These are phyloP conservation scores for Zancudomyces culisetae DNA, from an alignment of 371 early-diverging fungal species.

Conservation along the genomic window DNA sequence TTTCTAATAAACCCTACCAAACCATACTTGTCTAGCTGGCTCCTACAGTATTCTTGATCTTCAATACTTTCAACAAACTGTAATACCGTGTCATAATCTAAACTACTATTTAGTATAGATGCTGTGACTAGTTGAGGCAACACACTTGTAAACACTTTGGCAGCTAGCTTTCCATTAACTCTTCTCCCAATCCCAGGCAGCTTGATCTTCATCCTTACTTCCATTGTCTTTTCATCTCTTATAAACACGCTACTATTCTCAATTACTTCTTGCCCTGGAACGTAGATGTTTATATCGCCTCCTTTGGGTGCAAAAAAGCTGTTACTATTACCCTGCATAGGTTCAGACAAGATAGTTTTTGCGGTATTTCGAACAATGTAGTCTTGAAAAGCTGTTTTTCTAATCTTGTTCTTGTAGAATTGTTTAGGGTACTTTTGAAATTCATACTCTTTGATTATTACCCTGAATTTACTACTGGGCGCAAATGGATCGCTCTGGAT, in stretches of 20 bases:
- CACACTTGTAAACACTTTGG: constrained; percentile 12
- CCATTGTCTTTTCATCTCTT: constrained; percentile 6
- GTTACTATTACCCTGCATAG: constrained; percentile 2
- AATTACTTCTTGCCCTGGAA: constrained; percentile 26
- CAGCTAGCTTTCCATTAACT: constrained; percentile 17
- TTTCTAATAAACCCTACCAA: constrained; percentile 27
- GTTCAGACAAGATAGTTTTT: neutral
- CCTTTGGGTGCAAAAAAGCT: constrained; percentile 19
- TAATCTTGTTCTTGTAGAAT: constrained; percentile 6
- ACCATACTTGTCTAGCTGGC: constrained; percentile 5
- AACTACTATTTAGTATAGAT: constrained; percentile 7
- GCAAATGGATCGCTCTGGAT: constrained; percentile 30
- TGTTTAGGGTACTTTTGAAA: constrained; percentile 15
- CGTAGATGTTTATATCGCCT: constrained; percentile 15
- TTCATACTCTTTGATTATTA: constrained; percentile 11
- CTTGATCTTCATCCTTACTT: constrained; percentile 7
- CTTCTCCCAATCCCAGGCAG: constrained; percentile 19
- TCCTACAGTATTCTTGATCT: constrained; percentile 23
- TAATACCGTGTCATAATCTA: constrained; percentile 7
- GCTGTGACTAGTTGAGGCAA: constrained; percentile 14
- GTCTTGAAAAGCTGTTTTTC: constrained; percentile 17
- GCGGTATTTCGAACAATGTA: constrained; percentile 9
- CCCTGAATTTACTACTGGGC: constrained; percentile 22
- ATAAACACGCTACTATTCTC: constrained; percentile 17
- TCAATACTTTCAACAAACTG: constrained; percentile 19